phyloP scores from a whole-genome alignment of 345 rosid species.

The Eucalyptus lansdowneana region DNA sequence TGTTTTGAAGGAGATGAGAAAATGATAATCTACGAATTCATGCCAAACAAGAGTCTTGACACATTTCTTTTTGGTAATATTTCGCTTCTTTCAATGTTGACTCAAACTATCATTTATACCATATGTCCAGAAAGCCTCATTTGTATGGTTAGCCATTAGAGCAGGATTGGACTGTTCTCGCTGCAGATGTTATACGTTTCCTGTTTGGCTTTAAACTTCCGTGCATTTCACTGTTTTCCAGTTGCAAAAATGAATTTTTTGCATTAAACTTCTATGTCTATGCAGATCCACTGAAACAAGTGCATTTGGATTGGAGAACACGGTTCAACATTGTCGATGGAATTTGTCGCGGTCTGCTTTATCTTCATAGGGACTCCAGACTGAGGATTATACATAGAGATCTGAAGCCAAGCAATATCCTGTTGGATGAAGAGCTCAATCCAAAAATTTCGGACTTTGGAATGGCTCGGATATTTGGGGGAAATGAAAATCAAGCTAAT shows the following conservation, averaged over 20 bases:
- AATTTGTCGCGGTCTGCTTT: too few species aligned
- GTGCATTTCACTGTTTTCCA: not conserved
- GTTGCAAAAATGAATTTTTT: not conserved
- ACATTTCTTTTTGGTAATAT: conserved; percentile 10
- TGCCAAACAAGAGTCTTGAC: conserved; percentile 25
- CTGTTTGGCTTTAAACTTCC: conserved; percentile 1
- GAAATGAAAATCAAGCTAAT: too few species aligned
- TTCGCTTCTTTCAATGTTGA: not conserved
- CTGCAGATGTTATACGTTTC: not conserved
- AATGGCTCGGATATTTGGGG: too few species aligned
- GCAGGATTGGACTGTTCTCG: not conserved
- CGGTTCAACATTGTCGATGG: too few species aligned
- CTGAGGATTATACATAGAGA: too few species aligned
- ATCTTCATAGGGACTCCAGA: too few species aligned
- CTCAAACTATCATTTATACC: not conserved
- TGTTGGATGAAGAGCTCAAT: too few species aligned
- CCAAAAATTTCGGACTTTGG: too few species aligned
- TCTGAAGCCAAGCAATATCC: too few species aligned
- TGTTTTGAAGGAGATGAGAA: conserved; percentile 15
- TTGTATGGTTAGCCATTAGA: not conserved
- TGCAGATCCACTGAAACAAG: conserved; percentile 9
- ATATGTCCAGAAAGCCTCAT: not conserved
- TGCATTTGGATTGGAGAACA: not conserved
- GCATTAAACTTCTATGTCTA: conserved; percentile 11
- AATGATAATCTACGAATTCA: conserved; percentile 18